A percentile compares a stretch with the other conserved stretches of the same genome.
Conservation (phyloP, 192 early-diverging fungal species). For the Glomus cerebriforme region DNA sequence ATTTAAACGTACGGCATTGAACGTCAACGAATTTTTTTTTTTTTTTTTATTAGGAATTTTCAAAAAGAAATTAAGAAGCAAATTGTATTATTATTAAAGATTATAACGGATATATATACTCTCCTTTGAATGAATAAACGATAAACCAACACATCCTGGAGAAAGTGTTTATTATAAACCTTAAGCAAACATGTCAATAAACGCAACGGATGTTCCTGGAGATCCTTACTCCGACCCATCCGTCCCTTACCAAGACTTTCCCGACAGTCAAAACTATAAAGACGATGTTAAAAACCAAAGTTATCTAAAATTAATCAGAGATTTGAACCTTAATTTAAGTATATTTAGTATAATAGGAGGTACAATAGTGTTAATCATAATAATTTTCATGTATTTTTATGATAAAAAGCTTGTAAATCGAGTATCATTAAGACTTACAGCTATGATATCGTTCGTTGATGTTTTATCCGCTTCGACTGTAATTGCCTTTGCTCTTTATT, state of each 20-base stretch:
- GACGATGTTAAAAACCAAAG: not conserved
- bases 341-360: constrained; percentile 10
- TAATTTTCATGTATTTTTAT: constrained; percentile 17
- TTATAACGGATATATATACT: not conserved
- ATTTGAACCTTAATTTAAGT: not conserved
- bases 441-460: constrained; percentile 23
- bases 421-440: constrained; percentile 5
- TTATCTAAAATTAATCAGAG: not conserved
- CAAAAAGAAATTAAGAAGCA: not conserved
- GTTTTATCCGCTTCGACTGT: not conserved
- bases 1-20: not conserved
- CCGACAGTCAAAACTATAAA: not conserved
- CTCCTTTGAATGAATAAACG: not conserved
- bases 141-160: not conserved
- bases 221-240: not conserved
- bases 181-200: not conserved
- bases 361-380: constrained; percentile 15
- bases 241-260: not conserved
- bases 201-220: not conserved
- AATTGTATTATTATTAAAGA: not conserved
- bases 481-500: not conserved
- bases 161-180: not conserved
- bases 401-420: constrained; percentile 19
- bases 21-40: not conserved
- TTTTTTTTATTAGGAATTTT: not conserved